These are phyloP conservation scores for Mariannaea sp. DNA, from an alignment of 2,329 filamentous ascomycete species.

Conservation along the genomic window DNA sequence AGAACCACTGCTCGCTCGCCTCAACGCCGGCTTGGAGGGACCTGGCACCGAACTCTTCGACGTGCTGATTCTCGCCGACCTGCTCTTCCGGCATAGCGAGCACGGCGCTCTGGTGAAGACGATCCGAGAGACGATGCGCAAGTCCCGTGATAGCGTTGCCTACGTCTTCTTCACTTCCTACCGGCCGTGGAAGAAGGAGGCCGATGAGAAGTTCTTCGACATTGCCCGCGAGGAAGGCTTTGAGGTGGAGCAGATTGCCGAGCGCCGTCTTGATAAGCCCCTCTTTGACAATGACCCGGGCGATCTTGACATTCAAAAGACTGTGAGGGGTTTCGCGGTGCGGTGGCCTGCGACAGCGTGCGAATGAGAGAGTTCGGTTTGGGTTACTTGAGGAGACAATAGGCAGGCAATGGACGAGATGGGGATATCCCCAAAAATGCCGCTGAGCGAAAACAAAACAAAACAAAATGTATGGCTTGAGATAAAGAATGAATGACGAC, in stretches of 20 bases:
- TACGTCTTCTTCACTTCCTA: slow-evolving; percentile 96
- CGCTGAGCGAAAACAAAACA: no score
- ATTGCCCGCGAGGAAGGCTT: slow-evolving; percentile 73
- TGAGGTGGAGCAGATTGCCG: slow-evolving; percentile 76
- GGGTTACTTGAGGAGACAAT: no score
- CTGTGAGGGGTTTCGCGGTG: slow-evolving; percentile 79
- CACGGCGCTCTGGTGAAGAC: slow-evolving; percentile 78
- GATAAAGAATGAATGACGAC: slow-evolving; percentile 10
- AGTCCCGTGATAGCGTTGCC: slow-evolving; percentile 61
- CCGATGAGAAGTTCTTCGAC: slow-evolving; percentile 87
- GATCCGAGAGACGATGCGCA: slow-evolving; percentile 68
- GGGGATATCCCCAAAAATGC: slow-evolving; percentile 3
- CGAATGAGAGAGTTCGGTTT: no score
- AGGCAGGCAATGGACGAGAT: slow-evolving; percentile 2
- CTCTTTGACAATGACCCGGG: slow-evolving; percentile 91
- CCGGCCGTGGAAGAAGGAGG: slow-evolving; percentile 84
- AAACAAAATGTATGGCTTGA: background rate
- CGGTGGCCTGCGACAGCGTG: slow-evolving; percentile 60
- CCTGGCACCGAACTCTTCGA: slow-evolving; percentile 63
- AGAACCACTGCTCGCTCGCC: slow-evolving; percentile 59
- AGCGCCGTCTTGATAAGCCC: slow-evolving; percentile 81
- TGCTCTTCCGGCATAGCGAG: slow-evolving; percentile 90
- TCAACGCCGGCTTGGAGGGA: slow-evolving; percentile 48
- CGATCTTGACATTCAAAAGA: slow-evolving; percentile 79
- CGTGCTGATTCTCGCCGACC: slow-evolving; percentile 81